Base-by-base conservation (phyloP, 2,329 filamentous ascomycete species). In the Sphaceloma murrayae region DNA sequence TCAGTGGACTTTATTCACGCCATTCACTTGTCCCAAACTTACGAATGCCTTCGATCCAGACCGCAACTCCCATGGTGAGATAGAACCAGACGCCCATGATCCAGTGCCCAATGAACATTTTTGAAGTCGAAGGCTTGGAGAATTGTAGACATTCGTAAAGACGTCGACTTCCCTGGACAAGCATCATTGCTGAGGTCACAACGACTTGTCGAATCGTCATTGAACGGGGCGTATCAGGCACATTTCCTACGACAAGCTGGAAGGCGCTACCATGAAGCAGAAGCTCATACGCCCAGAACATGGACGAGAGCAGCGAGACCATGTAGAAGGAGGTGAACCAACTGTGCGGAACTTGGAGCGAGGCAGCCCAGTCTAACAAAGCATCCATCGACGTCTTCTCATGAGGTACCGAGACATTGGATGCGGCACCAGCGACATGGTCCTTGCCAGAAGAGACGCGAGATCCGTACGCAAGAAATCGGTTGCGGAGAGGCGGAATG, bases 241-340 rank as follows among this genome's bases (percentile, higher is more conserved):
- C 51, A 19, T 14, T 42, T n/a, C 43, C 24, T 19, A 62, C 78
- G 16, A 72, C 56, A 11, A 60, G 56, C 19, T 61, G 60, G 58
- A 86, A 72, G 13, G 74, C 53, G 1, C 56, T 49, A 1, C 83
- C 82, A 48, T 67, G 61, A 18, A 56, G 63, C 17, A 74, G 51
- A 44, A 82, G 73, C 60, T 88, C 80, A 52, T 64, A 62, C 0
- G 71, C 74, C 86, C 88, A 95, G 60, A 88, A 82, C 3, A 77
- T 55, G 0, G 85, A 88, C 48, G 76, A 78, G 2, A 67, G 58
- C 3, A 87, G 65, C 3, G 85, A 89, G 26, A 78, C 60, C 43
- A 83, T 58, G 61, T 98, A 96, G 65, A 94, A 96, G 54, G 91
- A 83, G 32, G 72, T 74, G 62, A 96, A 96, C 79, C 85, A 96